A percentile compares a stretch with the other conserved stretches of the same genome.
phyloP scores from a whole-genome alignment of 2,329 filamentous ascomycete species.

The Myriosclerotinia curreyana region DNA sequence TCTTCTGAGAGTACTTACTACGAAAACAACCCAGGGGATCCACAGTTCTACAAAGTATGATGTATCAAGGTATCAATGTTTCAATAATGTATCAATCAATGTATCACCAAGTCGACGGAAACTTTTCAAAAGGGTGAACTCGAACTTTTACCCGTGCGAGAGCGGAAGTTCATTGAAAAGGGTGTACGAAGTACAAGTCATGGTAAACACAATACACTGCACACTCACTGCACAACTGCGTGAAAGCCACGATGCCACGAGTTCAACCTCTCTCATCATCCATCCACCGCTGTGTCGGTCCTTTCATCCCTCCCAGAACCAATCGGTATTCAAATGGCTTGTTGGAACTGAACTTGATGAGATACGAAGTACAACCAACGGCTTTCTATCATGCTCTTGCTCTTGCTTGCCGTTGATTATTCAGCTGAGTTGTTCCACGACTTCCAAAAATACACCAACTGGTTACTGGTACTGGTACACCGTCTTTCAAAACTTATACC shows the following conservation, averaged over 20 bases:
- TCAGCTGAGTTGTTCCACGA: slow-evolving; percentile 19
- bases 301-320: neutral
- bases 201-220: slow-evolving; percentile 21
- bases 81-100: no score
- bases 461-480: no score
- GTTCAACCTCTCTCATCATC: neutral
- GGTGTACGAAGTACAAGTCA: neutral
- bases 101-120: slow-evolving; percentile 11
- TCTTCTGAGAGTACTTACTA: no score
- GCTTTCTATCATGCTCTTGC: slow-evolving; percentile 15
- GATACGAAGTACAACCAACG: no score
- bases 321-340: slow-evolving; percentile 12
- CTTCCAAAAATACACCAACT: neutral
- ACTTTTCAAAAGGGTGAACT: slow-evolving; percentile 3
- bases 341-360: neutral
- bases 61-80: no score
- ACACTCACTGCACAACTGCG: no score
- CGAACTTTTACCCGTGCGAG: slow-evolving; percentile 1
- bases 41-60: slow-evolving; percentile 8
- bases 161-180: neutral
- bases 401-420: slow-evolving; percentile 20
- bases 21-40: no score
- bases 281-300: slow-evolving; percentile 17
- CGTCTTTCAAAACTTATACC: no score
- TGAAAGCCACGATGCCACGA: slow-evolving; percentile 21